These are phyloP conservation scores for Endocalyx cinctus DNA, from an alignment of 2,329 filamentous ascomycete species.

Conservation along the genomic window DNA sequence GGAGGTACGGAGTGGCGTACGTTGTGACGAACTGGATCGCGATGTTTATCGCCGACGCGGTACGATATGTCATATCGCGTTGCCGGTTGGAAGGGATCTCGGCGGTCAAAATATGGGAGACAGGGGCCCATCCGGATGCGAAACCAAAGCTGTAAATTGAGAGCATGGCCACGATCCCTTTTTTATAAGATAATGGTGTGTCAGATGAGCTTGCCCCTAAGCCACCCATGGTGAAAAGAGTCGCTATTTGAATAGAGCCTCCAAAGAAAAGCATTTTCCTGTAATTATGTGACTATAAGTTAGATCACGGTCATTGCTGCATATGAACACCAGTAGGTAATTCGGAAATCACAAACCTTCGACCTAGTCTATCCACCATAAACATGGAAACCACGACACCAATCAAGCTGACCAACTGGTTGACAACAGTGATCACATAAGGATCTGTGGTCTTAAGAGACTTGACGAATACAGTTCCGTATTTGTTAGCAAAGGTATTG, in stretches of 20 bases:
- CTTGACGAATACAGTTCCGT: slow-evolving; percentile 27
- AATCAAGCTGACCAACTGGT: too few relatives aligned
- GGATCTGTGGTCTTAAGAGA: slow-evolving; percentile 23
- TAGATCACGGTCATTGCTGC: slow-evolving; percentile 1
- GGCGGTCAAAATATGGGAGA: slow-evolving; percentile 30
- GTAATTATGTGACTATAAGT: too few relatives aligned
- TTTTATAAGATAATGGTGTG: too few relatives aligned
- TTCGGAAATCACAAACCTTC: too few relatives aligned
- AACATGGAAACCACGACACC: too few relatives aligned
- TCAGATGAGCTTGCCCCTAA: slow-evolving; percentile 22
- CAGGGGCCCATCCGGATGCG: slow-evolving; percentile 29
- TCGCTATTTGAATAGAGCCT: slow-evolving; percentile 21
- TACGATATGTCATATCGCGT: slow-evolving; percentile 26
- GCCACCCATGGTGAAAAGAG: slow-evolving; percentile 32
- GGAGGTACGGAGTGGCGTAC: slow-evolving; percentile 30
- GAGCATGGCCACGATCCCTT: slow-evolving; percentile 29
- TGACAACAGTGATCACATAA: slow-evolving; percentile 1
- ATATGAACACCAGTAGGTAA: too few relatives aligned
- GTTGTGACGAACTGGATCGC: slow-evolving; percentile 20
- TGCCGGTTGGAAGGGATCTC: slow-evolving; percentile 28
- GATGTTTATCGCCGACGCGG: slow-evolving; percentile 26
- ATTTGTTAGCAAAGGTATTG: slow-evolving; percentile 23
- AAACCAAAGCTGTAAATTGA: slow-evolving; percentile 27
- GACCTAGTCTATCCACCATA: too few relatives aligned
- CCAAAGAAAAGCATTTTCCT: slow-evolving; percentile 22